These are phyloP conservation scores for Ceratocystis cacaofunesta DNA, from an alignment of 2,329 filamentous ascomycete genomes.

Conservation along the genomic window DNA sequence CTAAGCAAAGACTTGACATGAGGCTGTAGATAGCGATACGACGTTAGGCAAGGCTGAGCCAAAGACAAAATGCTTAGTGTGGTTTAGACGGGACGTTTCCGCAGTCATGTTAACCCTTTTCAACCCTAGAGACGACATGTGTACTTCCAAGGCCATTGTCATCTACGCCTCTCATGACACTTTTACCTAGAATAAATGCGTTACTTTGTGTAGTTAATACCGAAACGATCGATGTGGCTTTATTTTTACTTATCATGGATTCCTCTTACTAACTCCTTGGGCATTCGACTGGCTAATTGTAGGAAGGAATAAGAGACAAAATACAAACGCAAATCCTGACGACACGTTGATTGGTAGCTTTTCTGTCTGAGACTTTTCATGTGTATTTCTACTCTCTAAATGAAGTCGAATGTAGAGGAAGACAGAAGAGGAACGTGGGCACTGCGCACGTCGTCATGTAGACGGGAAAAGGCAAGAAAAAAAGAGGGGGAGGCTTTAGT, in stretches of 20 bases:
- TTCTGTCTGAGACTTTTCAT: not conserved
- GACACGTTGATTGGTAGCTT: not conserved
- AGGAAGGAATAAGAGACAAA: not conserved
- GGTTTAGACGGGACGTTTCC: not conserved
- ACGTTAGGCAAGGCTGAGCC: slow-evolving; percentile 1
- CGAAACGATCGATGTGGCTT: too few relatives aligned
- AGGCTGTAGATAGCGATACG: not conserved
- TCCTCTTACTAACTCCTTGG: too few relatives aligned
- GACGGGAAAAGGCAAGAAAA: not conserved
- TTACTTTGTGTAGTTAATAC: too few relatives aligned
- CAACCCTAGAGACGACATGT: not conserved
- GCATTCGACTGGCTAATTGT: not conserved
- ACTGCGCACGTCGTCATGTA: too few relatives aligned
- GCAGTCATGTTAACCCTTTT: not conserved
- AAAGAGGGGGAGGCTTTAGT: not conserved
- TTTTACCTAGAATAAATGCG: too few relatives aligned
- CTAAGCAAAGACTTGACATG: not conserved
- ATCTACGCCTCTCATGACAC: not conserved
- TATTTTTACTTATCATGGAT: too few relatives aligned
- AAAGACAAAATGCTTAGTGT: not conserved
- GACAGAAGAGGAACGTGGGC: not conserved
- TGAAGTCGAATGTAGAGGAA: not conserved
- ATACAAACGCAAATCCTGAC: not conserved
- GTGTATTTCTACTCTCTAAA: too few relatives aligned
- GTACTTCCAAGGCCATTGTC: not conserved